Conservation (phyloP, 2,329 filamentous ascomycete species). For the Nakataea oryzae region DNA sequence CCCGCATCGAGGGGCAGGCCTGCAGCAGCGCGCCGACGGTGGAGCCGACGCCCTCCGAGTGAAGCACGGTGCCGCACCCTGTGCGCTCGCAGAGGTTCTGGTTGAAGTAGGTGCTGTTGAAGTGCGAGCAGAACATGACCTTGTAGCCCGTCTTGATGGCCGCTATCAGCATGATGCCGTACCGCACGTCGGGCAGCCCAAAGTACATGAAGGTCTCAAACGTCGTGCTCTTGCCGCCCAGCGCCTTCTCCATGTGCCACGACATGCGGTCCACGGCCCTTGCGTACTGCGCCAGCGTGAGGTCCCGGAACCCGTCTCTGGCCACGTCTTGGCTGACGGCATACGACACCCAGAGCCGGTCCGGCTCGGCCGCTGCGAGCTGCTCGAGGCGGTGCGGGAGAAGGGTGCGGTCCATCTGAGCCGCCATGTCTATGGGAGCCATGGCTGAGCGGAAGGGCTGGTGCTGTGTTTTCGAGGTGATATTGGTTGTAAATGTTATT, state of each 20-base stretch:
- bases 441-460: neutral
- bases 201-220: neutral
- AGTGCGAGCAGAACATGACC: conserved; percentile 1
- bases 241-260: neutral
- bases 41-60: neutral
- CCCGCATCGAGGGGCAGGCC: neutral
- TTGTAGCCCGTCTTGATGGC: neutral
- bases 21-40: neutral
- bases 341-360: neutral
- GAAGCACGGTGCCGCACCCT: neutral
- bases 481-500: no score
- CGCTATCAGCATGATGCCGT: conserved; percentile 1
- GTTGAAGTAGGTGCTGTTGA: conserved; percentile 4
- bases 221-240: neutral
- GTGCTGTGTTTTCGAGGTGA: no score
- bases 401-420: neutral
- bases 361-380: neutral
- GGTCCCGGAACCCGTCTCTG: neutral
- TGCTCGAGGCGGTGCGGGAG: neutral
- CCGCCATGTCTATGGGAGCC: neutral
- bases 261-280: neutral
- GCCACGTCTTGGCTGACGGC: neutral
- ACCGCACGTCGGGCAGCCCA: conserved; percentile 1
- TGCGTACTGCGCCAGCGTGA: neutral
- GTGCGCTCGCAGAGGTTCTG: neutral